Base-by-base conservation (phyloP, 2,329 filamentous ascomycete species). In the Teratosphaeria destructans region DNA sequence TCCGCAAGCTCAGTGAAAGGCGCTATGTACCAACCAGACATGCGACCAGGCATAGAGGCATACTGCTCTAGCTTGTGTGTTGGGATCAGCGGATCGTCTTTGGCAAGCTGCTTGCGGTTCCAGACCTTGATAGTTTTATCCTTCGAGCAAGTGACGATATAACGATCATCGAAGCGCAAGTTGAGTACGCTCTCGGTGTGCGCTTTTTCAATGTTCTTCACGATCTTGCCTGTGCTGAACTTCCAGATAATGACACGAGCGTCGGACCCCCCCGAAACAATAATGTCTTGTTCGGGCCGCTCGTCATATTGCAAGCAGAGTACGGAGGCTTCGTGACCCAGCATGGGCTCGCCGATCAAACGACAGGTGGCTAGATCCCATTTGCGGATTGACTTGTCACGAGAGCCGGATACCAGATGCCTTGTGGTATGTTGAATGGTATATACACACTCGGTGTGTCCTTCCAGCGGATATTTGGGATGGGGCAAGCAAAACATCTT, bases 81-180 rank as follows among this genome's bases (percentile, higher is more conserved):
- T 10, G 72, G 72, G 4, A 74, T 60, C 12, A 72, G 63, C 27
- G 75, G 70, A 63, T 79, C 75, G 32, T 73, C 71, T 3, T 74
- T 74, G 53, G 71, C 76, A n/a, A 96, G 77, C 19, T 85, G 79
- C 19, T 78, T 81, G 5, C 94, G 85, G 72, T 93, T 97, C 83
- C 95, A 99, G 19, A 99, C 86, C 74, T 96, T 96, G 79, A 99
- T 96, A 0, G 88, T 88, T 73, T 92, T 95, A 74, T 99, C 94
- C 73, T 99, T 99, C 55, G 93, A 97, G 69, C 94, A 97, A 0
- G 94, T 99, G 12, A 97, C 90, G 3, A 99, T 80, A 63, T 95
- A 95, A 8, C 90, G 84, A 65, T 90, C 87, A 70, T 97, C 92
- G 66, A 97, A 99, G 62, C 89, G 85, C 59, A 99, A 85, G 69